Conservation (phyloP, 2,329 filamentous ascomycete species). For the Penicillium digitatum region DNA sequence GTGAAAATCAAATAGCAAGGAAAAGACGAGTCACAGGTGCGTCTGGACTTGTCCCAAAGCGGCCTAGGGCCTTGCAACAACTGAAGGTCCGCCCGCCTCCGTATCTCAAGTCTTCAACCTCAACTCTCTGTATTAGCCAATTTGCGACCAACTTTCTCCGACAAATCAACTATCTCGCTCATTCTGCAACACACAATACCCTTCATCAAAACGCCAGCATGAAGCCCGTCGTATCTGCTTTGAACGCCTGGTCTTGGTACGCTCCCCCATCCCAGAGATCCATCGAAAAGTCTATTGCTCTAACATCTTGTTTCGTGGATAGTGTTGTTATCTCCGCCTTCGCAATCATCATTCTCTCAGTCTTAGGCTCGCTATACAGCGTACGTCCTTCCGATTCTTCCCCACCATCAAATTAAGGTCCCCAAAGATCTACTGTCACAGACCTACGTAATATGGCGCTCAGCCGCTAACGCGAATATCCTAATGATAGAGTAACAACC, state of each 20-base stretch:
- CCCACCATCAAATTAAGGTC: not conserved
- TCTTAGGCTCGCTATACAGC: conserved; percentile 70
- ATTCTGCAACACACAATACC: not conserved
- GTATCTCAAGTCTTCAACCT: conserved; percentile 17
- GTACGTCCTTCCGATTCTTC: conserved; percentile 39
- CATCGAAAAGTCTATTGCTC: not conserved
- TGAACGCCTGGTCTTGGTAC: conserved; percentile 95
- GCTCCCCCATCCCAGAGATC: conserved; percentile 30
- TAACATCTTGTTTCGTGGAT: conserved; percentile 15
- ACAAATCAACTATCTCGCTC: not conserved
- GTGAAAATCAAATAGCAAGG: not conserved
- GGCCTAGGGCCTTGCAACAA: conserved; percentile 18
- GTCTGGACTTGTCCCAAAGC: conserved; percentile 19
- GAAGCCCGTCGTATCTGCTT: conserved; percentile 89
- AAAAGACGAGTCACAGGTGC: not conserved
- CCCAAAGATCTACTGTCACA: conserved; percentile 1
- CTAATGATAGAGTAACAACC: conserved; percentile 58
- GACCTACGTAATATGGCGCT: not conserved
- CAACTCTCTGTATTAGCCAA: conserved; percentile 8
- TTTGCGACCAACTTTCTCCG: not conserved
- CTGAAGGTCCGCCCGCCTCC: conserved; percentile 23
- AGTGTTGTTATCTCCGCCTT: conserved; percentile 69
- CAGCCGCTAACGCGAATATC: conserved; percentile 8
- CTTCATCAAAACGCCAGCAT: conserved; percentile 52
- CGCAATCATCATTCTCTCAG: conserved; percentile 61